phyloP scores from a whole-genome alignment of 2,329 filamentous ascomycete genomes.

The Fusarium denticulatum region DNA sequence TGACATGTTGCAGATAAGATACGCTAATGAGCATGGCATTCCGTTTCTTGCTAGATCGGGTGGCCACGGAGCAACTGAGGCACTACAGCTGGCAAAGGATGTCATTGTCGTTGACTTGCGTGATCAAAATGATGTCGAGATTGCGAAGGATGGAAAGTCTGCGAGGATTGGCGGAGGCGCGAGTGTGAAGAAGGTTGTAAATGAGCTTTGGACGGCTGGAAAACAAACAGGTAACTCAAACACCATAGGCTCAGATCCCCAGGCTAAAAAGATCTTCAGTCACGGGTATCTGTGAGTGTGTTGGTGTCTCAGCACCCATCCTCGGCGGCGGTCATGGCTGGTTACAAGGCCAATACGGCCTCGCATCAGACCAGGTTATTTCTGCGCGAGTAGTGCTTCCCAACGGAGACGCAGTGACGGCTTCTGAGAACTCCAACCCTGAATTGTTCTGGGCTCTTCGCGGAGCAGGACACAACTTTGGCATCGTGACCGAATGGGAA shows the following conservation, averaged over 20 bases:
- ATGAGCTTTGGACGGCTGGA: slow-evolving; percentile 3
- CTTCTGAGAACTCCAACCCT: neutral
- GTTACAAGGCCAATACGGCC: slow-evolving; percentile 23
- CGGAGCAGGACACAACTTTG: slow-evolving; percentile 65
- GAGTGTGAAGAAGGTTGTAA: slow-evolving; percentile 12
- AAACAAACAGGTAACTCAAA: slow-evolving; percentile 22
- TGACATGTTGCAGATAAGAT: slow-evolving; percentile 10
- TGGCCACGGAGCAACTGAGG: slow-evolving; percentile 23
- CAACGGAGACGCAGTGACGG: slow-evolving; percentile 8
- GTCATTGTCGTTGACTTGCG: slow-evolving; percentile 17
- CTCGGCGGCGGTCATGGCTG: slow-evolving; percentile 31
- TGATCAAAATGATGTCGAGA: neutral
- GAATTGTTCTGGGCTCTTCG: slow-evolving; percentile 55
- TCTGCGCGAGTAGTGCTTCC: slow-evolving; percentile 19
- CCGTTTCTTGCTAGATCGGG: slow-evolving; percentile 28
- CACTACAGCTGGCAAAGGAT: slow-evolving; percentile 17
- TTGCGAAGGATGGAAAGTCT: neutral
- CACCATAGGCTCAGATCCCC: too few relatives aligned
- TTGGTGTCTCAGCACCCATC: slow-evolving; percentile 41
- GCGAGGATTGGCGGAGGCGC: slow-evolving; percentile 14
- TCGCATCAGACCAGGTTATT: slow-evolving; percentile 23
- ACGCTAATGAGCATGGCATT: slow-evolving; percentile 9
- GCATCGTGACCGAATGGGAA: slow-evolving; percentile 56
- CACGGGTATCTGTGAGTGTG: slow-evolving; percentile 40
- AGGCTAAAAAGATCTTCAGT: neutral